Evolutionary conservation across 441 rosid species (phyloP), one percentile per base, ranked within the genome.

Genomic region (Viola pubescens): DNA sequence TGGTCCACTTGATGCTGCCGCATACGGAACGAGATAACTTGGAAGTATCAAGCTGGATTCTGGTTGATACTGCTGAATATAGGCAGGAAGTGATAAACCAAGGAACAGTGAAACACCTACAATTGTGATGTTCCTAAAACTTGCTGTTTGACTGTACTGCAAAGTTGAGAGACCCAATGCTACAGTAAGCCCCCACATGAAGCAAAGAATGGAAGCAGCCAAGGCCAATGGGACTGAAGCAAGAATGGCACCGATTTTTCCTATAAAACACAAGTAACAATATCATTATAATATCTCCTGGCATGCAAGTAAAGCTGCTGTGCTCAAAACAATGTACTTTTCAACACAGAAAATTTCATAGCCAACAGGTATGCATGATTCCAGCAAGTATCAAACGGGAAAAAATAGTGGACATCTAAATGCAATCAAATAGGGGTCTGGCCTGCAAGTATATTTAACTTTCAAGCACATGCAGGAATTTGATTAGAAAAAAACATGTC

Each of bases 1-100:
- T 4, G 95, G 98, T 74, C 97, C 98, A 56, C 74, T 79, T 47
- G 98, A 87, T 56, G 98, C 97, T n/a, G 97, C 98, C 9, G 81
- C 79, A 57, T 63, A 91, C 47, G 97, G 82, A 41, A 89, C 62
- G 48, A 86, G 78, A 67, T 86, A 84, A 73, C 89, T 73, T 16
- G 89, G 94, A 58, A 86, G 74, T 68, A 88, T 82, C 62, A 88
- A 74, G 73, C 52, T 77, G 14, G 85, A 47, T 50, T 68, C 65
- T 5, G 86, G 86, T 48, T 88, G 83, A 69, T 86, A 86, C 72
- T 81, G 91, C 63, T 88, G 96, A 62, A 88, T 67, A 75, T 86
- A 88, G 38, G 86, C 85, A 9, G 96, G 96, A 50, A 88, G 52
- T 26, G 96, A 86, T 67, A 89, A 58, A 48, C 98, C 97, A 14